phyloP scores from a whole-genome alignment of 2,329 filamentous ascomycete species.

The Alternaria triticimaculans region DNA sequence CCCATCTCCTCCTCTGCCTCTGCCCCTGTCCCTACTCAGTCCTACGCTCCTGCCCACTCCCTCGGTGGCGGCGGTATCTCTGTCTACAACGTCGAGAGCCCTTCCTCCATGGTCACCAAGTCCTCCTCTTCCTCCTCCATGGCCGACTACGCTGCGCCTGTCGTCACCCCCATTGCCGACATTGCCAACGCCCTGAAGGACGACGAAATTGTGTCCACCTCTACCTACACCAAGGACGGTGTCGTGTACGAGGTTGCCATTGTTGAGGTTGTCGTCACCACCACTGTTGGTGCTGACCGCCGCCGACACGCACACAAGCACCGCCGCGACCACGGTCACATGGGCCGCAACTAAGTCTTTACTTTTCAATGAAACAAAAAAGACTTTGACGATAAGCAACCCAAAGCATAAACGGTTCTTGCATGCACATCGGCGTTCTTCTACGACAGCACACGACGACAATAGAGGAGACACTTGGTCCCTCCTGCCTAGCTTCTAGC shows the following conservation, averaged over 20 bases:
- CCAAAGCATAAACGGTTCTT: conserved; percentile 1
- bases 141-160: conserved; percentile 6
- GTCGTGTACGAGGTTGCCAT: conserved; percentile 55
- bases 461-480: neutral
- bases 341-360: conserved; percentile 8
- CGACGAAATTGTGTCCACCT: conserved; percentile 46
- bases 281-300: conserved; percentile 44
- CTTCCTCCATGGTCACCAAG: conserved; percentile 9
- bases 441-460: neutral
- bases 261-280: conserved; percentile 52
- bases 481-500: neutral
- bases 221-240: conserved; percentile 52
- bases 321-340: conserved; percentile 31
- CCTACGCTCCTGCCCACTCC: conserved; percentile 40
- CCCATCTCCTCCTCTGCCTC: conserved; percentile 23
- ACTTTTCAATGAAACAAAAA: neutral
- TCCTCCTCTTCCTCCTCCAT: conserved; percentile 9
- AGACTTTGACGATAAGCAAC: neutral
- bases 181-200: conserved; percentile 5
- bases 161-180: conserved; percentile 31
- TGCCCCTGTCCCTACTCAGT: conserved; percentile 42
- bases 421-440: neutral
- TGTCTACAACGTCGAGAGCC: conserved; percentile 33
- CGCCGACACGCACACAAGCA: conserved; percentile 33
- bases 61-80: conserved; percentile 45